Base-by-base conservation (phyloP, 805 yeast species). In the Ogataea methylovora region DNA sequence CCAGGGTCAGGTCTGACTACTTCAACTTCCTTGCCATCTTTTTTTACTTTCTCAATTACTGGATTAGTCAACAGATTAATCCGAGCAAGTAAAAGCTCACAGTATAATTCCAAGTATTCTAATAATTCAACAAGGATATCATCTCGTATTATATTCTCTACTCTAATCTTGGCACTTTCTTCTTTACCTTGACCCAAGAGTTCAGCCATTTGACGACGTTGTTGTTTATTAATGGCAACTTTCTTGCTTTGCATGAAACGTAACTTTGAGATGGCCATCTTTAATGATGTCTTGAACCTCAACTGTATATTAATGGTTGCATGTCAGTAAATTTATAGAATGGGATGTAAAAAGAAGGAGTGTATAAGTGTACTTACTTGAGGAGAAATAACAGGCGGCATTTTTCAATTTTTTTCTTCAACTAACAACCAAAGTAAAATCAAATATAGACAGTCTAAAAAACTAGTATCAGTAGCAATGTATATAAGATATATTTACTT, bases 111-210 rank as follows among this genome's bases (percentile, higher is more conserved):
- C 30, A 86, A 56, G 30, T 74, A 73, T 54, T 87, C 95, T 34
- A 86, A 60, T 17, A 86, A 61, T 58, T 86, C 95, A 16, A 83
- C 73, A 48, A 79, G 74, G 22, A 84, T 73, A 50, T 86, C 96
- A 44, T 84, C 90, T 24, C 88, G 69, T 22, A 87, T 83, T 37
- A 86, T 73, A 46, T 83, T 82, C 52, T 86, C 96, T 3, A 84
- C 90, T 32, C 94, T 60, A 37, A 85, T 85, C 36, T 71, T 71
- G 9, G 95, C 95, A 46, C 87, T 83, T 33, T 80, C 78, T 41
- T 84, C 88, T 49, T 84, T 85, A 6, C 85, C 86, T 28, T 64
- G 67, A 8, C 69, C 63, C 33, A 86, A 61, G 9, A 85, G 60
- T 31, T 82, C 87, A 2, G 94, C 94, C 54, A 78, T 63, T 49